Evolutionary conservation across 192 early-diverging fungal genomes (phyloP).

Genomic region (Umbelopsis vinacea): DNA sequence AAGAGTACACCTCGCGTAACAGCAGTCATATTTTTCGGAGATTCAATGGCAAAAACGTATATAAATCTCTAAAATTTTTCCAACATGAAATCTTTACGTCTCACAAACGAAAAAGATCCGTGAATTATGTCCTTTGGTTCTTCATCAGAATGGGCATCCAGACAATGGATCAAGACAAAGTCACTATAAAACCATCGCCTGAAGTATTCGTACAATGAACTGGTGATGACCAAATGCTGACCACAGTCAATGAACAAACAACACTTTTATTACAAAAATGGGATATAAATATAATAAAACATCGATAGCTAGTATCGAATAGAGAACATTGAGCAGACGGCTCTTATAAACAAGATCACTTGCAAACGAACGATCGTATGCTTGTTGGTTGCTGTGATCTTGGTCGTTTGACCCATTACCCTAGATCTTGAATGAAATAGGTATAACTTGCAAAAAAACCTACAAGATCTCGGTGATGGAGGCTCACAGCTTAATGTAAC

Average conservation of each 20-base stretch:
- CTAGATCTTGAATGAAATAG: no score
- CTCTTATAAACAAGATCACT: no score
- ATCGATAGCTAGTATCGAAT: no score
- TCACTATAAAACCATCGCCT: slow-evolving; percentile 23
- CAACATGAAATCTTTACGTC: background rate
- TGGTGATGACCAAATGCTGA: slow-evolving; percentile 21
- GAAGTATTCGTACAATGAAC: slow-evolving; percentile 22
- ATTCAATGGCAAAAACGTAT: background rate
- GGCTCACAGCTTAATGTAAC: no score
- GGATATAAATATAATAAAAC: background rate
- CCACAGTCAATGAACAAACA: background rate
- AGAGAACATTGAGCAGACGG: no score
- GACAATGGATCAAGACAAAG: slow-evolving; percentile 23
- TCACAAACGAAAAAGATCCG: slow-evolving; percentile 23
- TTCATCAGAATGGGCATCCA: slow-evolving; percentile 21
- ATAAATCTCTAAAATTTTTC: slow-evolving; percentile 4
- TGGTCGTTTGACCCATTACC: no score
- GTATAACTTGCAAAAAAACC: no score
- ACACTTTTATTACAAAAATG: background rate
- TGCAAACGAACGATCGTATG: no score
- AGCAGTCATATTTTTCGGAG: background rate
- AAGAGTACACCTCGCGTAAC: no score
- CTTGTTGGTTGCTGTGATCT: no score
- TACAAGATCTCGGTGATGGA: no score
- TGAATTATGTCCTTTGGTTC: slow-evolving; percentile 23